These are phyloP conservation scores for Xanthoparmelia taractica DNA, from an alignment of 495 filamentous ascomycete genomes.

Conservation along the genomic window DNA sequence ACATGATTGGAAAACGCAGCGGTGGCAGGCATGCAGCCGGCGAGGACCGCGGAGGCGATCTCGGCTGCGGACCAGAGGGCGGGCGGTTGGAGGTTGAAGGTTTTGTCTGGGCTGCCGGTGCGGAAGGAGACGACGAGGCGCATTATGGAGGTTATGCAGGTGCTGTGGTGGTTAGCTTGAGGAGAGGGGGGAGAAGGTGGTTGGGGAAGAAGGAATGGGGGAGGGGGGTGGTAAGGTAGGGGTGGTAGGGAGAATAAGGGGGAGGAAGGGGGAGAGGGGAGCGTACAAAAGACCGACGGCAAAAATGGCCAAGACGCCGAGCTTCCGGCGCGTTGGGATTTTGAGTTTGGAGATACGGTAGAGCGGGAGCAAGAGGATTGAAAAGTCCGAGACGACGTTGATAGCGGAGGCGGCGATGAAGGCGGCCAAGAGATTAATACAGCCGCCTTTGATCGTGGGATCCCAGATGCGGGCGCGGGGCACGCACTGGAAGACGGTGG, in stretches of 20 bases:
- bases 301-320: slow-evolving; percentile 32
- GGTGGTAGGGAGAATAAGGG: neutral
- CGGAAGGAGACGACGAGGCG: slow-evolving; percentile 8
- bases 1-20: slow-evolving; percentile 7
- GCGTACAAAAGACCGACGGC: slow-evolving; percentile 28
- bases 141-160: slow-evolving; percentile 5
- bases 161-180: neutral
- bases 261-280: neutral
- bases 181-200: neutral
- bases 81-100: slow-evolving; percentile 4
- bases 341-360: slow-evolving; percentile 28
- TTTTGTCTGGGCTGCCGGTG: slow-evolving; percentile 5
- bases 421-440: slow-evolving; percentile 26
- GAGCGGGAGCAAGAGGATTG: slow-evolving; percentile 29
- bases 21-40: slow-evolving; percentile 9
- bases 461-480: slow-evolving; percentile 18
- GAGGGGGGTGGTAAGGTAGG: neutral
- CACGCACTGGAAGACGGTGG: slow-evolving; percentile 13
- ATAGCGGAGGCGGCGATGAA: slow-evolving; percentile 25
- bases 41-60: slow-evolving; percentile 4
- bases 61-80: slow-evolving; percentile 10
- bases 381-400: slow-evolving; percentile 31
- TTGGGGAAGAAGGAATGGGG: neutral
- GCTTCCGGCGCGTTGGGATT: slow-evolving; percentile 28
- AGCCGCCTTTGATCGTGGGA: slow-evolving; percentile 19